Base-by-base conservation (phyloP, 371 early-diverging fungal species). In the Thermomucor indicae-seudaticae region DNA sequence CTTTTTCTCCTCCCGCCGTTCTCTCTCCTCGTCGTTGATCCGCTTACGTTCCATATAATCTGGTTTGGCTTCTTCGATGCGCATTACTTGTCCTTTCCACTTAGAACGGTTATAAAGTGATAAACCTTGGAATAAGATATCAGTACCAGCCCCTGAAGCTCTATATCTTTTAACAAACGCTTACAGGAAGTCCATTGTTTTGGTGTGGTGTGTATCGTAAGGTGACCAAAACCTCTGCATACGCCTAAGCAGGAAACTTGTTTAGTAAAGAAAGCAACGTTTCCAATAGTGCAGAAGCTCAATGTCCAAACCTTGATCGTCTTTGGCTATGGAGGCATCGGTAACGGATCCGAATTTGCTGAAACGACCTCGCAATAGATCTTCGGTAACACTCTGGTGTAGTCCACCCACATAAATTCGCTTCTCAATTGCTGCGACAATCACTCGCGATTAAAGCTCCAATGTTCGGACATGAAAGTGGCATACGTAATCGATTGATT, bases 331-430 rank as follows among this genome's bases (percentile, higher is more conserved):
- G 3, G 68, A 62, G n/a, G 84, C 78, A 25, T 69, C 49, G 8
- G 40, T 35, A 7, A 89, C 67, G 14, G 66, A 50, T 11, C 92
- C 92, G 69, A 90, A 92, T 27, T 81, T 69, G 54, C 62, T 68
- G 62, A 92, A 90, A 24, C 91, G 81, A 11, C 75, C 76, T 23
- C 64, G 61, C 25, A 92, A 48, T 17, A 84, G 84, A 19, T 67
- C 62, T 12, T 71, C 72, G 0, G 76, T 80, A 7, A 86, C 67
- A 17, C 74, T 64, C n/a, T 66, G 58, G 17, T 78, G 78, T 6
- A 92, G 70, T 20, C 92, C 92, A 38, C 90, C 86, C 43, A 91
- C 68, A 52, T 86, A 91, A 7, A 87, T 74, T 25, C 91, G 81
- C 57, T 86, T 87, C 17, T 69, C 61, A 4, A 65, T 29, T 17